These are phyloP conservation scores for Batkoa obscura DNA, from an alignment of 371 early-diverging fungal genomes.

Conservation along the genomic window DNA sequence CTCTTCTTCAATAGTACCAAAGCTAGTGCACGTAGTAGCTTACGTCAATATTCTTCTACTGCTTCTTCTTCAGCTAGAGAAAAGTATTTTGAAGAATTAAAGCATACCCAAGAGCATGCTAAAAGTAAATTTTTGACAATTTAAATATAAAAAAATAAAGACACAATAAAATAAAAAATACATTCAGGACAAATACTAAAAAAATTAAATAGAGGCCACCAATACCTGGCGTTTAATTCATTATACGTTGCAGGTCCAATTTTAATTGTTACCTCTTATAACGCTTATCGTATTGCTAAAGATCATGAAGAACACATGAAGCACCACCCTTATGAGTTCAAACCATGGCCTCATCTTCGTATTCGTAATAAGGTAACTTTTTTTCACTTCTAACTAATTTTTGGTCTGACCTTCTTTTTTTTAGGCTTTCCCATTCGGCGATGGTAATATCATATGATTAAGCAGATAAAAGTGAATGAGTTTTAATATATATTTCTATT, in stretches of 20 bases:
- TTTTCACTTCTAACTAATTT: background rate
- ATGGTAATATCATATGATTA: background rate
- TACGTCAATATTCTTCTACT: no score
- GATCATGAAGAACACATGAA: constrained; percentile 18
- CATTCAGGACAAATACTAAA: no score
- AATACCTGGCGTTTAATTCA: constrained; percentile 21
- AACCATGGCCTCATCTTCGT: constrained; percentile 17
- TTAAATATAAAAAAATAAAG: background rate
- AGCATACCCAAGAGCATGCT: constrained; percentile 4
- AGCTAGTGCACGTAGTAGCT: no score
- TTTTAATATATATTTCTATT: background rate
- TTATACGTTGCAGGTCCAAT: constrained; percentile 15
- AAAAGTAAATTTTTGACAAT: background rate
- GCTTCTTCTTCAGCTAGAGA: no score
- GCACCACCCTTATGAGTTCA: constrained; percentile 16
- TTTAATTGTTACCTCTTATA: constrained; percentile 14
- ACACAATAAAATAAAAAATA: no score
- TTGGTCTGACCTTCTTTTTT: background rate
- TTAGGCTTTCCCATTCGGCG: constrained; percentile 14
- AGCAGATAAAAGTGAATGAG: no score
- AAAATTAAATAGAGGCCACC: constrained; percentile 12
- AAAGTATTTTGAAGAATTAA: background rate
- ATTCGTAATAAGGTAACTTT: constrained; percentile 7
- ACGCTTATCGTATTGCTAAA: constrained; percentile 17
- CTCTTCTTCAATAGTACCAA: no score